phyloP scores from a whole-genome alignment of 768 basidiomycete species.

The Xerocomellus dryophilus region DNA sequence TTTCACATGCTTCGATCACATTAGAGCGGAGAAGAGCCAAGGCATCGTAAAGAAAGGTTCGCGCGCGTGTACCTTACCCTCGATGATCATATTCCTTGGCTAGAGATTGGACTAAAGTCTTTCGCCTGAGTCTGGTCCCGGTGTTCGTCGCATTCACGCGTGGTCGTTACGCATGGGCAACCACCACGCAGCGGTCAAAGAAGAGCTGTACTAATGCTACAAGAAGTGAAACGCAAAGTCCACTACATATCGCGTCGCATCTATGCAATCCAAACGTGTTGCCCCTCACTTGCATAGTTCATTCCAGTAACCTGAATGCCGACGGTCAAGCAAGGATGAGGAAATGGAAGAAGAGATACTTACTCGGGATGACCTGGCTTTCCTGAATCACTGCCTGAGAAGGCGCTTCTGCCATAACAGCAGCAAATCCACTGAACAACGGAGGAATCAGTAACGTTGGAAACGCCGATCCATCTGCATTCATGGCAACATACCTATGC shows the following conservation, averaged over 20 bases:
- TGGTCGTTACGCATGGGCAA: neutral
- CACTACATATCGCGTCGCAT: neutral
- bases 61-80: constrained; percentile 13
- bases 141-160: neutral
- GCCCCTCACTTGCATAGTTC: constrained; percentile 11
- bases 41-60: constrained; percentile 17
- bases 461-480: neutral
- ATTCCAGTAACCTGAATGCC: constrained; percentile 9
- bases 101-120: neutral
- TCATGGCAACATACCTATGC: constrained; percentile 11
- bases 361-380: constrained; percentile 16
- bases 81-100: constrained; percentile 8
- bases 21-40: constrained; percentile 9
- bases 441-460: neutral
- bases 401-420: constrained; percentile 21
- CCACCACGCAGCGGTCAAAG: neutral
- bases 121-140: neutral
- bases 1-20: neutral
- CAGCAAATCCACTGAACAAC: constrained; percentile 19
- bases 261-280: neutral
- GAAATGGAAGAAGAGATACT: neutral
- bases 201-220: neutral
- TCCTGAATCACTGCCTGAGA: constrained; percentile 11
- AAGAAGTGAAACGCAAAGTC: neutral
- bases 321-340: neutral